A percentile compares a stretch with the other conserved stretches of the same genome.
Evolutionary conservation across 2,329 filamentous ascomycete species (phyloP).

Genomic region (Plenodomus lindquistii): DNA sequence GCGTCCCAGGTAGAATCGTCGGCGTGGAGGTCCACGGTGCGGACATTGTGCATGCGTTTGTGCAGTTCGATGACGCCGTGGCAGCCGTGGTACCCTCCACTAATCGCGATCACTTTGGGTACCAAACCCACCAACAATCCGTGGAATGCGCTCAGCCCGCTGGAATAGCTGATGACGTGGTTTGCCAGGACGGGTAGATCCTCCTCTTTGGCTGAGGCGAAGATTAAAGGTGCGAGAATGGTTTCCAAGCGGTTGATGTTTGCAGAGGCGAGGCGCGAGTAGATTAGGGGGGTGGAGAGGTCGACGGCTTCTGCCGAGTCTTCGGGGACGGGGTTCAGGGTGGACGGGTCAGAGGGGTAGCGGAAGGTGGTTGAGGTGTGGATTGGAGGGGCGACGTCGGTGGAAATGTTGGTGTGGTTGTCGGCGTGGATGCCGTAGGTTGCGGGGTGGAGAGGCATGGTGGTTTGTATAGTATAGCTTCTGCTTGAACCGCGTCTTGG

Average conservation of each 20-base stretch:
- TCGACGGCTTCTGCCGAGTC: constrained; percentile 48
- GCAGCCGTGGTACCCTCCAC: constrained; percentile 89
- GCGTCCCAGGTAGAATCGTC: constrained; percentile 60
- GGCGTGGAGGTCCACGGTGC: constrained; percentile 67
- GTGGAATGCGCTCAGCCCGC: constrained; percentile 86
- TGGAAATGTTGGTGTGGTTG: constrained; percentile 71
- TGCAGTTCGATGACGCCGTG: constrained; percentile 80
- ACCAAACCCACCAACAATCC: constrained; percentile 83
- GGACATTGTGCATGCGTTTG: constrained; percentile 73
- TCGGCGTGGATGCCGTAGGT: constrained; percentile 83
- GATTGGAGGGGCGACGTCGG: constrained; percentile 84
- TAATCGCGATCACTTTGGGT: constrained; percentile 80
- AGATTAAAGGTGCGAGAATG: constrained; percentile 73
- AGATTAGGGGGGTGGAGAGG: constrained; percentile 56
- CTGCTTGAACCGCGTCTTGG: background rate
- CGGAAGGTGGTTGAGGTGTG: constrained; percentile 92
- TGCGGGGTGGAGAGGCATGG: constrained; percentile 56
- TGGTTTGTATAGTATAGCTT: background rate
- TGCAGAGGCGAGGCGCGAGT: constrained; percentile 78
- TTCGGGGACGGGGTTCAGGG: constrained; percentile 57
- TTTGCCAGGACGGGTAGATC: constrained; percentile 29
- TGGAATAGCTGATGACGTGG: constrained; percentile 75
- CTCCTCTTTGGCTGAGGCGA: constrained; percentile 48
- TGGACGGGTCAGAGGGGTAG: constrained; percentile 71
- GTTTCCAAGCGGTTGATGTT: constrained; percentile 85